phyloP scores from a whole-genome alignment of 2,329 filamentous ascomycete genomes.

The Waltergamsia citrina region DNA sequence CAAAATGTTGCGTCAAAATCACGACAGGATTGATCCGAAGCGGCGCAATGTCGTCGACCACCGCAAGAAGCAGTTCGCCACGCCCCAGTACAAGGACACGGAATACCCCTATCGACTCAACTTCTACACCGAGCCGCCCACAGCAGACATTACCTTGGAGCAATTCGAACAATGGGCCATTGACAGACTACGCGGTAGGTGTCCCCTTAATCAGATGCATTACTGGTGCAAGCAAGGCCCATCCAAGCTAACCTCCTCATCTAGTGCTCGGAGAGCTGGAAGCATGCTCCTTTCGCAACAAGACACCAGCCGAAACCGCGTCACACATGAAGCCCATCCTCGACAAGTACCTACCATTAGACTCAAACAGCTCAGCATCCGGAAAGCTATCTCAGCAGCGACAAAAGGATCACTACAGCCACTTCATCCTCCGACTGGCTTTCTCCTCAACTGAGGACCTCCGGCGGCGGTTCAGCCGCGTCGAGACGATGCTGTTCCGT shows the following conservation, averaged over 20 bases:
- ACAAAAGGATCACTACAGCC: conserved; percentile 93
- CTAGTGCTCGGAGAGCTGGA: conserved; percentile 80
- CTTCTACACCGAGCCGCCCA: conserved; percentile 83
- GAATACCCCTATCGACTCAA: conserved; percentile 82
- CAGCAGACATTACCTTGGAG: conserved; percentile 88
- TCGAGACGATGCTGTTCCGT: conserved; percentile 85
- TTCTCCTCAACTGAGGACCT: conserved; percentile 90
- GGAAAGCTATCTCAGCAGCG: conserved; percentile 59
- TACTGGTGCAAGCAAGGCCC: too few species aligned
- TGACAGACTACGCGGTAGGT: conserved; percentile 68
- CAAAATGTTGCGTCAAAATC: conserved; percentile 40
- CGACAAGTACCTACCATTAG: conserved; percentile 77
- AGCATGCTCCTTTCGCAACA: conserved; percentile 92
- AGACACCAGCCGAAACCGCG: conserved; percentile 69
- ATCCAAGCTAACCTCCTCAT: too few species aligned
- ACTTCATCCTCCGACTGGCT: conserved; percentile 90
- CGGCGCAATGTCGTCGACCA: conserved; percentile 67
- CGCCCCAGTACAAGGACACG: conserved; percentile 64
- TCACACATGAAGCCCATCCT: conserved; percentile 78
- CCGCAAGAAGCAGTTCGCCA: conserved; percentile 80
- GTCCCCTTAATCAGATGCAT: too few species aligned
- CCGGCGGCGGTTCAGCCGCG: conserved; percentile 71
- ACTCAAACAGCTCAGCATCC: conserved; percentile 58
- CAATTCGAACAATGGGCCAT: conserved; percentile 99
- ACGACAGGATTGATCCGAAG: conserved; percentile 55